Evolutionary conservation across 1,284 basidiomycete species (phyloP).

Genomic region (Leccinum fallax): DNA sequence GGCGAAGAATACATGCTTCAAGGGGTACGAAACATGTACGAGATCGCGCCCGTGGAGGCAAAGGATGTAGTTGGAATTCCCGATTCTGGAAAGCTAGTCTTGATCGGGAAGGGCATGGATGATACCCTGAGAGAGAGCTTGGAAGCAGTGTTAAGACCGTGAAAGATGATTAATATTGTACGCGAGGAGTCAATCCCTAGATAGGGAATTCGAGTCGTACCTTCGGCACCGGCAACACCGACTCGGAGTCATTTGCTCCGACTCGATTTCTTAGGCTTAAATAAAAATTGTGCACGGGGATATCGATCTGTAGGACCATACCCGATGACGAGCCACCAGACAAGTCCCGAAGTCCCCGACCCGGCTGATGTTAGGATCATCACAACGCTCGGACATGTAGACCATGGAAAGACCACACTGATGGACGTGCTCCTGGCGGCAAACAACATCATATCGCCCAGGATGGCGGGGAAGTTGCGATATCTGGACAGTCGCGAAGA

Average conservation of each 20-base stretch:
- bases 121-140: slow-evolving; percentile 56
- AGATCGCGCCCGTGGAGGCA: slow-evolving; percentile 56
- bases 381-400: slow-evolving; percentile 83
- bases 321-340: slow-evolving; percentile 22
- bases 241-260: background rate
- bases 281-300: background rate
- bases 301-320: slow-evolving; percentile 7
- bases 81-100: slow-evolving; percentile 75
- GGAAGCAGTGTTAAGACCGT: slow-evolving; percentile 26
- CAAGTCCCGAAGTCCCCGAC: slow-evolving; percentile 44
- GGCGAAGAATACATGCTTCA: slow-evolving; percentile 76
- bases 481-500: slow-evolving; percentile 97
- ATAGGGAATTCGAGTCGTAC: background rate
- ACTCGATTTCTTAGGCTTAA: background rate
- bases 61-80: slow-evolving; percentile 48
- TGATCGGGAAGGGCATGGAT: slow-evolving; percentile 82
- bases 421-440: slow-evolving; percentile 96
- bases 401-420: slow-evolving; percentile 94
- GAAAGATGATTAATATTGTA: background rate
- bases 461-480: slow-evolving; percentile 95
- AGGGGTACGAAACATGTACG: slow-evolving; percentile 86
- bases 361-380: slow-evolving; percentile 70
- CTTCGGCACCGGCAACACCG: background rate
- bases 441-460: slow-evolving; percentile 95
- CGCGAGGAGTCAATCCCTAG: background rate